phyloP scores from a whole-genome alignment of 768 basidiomycete species.

The Kwoniella bestiolae region DNA sequence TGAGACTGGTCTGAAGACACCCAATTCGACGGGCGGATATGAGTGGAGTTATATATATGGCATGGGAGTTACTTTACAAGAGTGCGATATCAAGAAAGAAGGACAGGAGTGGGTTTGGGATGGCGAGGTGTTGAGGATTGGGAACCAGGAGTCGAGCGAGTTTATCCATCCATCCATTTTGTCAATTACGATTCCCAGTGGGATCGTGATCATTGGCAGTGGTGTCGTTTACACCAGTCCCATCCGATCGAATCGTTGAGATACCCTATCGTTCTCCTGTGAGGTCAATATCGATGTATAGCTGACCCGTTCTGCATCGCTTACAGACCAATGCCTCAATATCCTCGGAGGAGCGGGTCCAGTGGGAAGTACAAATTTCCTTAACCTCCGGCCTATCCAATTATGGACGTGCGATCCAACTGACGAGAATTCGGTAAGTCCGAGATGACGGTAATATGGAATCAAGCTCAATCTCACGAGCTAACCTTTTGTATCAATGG shows the following conservation, averaged over 20 bases:
- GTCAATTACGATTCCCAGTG: too few relatives aligned
- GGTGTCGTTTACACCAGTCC: too few relatives aligned
- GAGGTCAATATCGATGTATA: background rate
- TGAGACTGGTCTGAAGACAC: slow-evolving; percentile 3
- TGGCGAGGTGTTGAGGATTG: slow-evolving; percentile 2
- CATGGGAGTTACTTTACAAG: slow-evolving; percentile 7
- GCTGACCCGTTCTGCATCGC: background rate
- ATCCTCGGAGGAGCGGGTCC: slow-evolving; percentile 13
- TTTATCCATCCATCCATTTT: background rate
- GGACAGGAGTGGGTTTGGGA: slow-evolving; percentile 17
- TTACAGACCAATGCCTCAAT: slow-evolving; percentile 25
- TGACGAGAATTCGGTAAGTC: slow-evolving; percentile 14
- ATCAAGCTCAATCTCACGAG: too few relatives aligned
- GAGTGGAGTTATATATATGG: slow-evolving; percentile 5
- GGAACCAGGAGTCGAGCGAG: slow-evolving; percentile 2
- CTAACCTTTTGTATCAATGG: too few relatives aligned
- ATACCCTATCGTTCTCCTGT: too few relatives aligned
- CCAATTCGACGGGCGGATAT: background rate
- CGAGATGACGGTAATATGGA: too few relatives aligned
- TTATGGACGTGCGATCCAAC: slow-evolving; percentile 6
- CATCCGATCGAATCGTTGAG: too few relatives aligned
- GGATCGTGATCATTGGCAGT: too few relatives aligned
- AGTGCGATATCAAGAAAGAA: background rate
- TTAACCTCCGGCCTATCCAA: slow-evolving; percentile 14
- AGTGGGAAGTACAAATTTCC: slow-evolving; percentile 3